phyloP scores from a whole-genome alignment of 192 early-diverging fungal species.

The Podila minutissima region DNA sequence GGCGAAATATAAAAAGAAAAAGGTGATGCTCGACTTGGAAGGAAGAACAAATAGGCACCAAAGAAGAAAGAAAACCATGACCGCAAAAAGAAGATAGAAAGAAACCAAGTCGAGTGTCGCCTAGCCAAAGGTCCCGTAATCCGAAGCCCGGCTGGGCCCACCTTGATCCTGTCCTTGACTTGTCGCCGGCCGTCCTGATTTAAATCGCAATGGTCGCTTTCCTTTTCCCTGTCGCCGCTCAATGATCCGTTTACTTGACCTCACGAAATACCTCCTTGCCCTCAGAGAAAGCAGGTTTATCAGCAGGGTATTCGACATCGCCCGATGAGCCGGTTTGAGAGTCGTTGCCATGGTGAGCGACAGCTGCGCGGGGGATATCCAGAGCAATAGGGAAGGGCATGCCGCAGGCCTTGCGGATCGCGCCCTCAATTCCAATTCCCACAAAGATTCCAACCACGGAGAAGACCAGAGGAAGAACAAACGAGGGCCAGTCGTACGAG shows the following conservation, averaged over 20 bases:
- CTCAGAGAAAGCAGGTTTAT: conserved; percentile 7
- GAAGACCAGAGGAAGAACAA: conserved; percentile 40
- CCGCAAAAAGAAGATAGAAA: neutral
- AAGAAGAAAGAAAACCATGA: conserved; percentile 2
- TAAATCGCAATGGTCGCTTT: conserved; percentile 7
- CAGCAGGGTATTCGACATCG: conserved; percentile 17
- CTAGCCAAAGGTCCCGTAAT: conserved; percentile 19
- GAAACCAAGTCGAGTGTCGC: conserved; percentile 27
- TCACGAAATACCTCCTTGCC: conserved; percentile 15
- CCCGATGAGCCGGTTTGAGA: conserved; percentile 8
- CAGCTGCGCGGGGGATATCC: conserved; percentile 9
- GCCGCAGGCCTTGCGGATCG: conserved; percentile 35
- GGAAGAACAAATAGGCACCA: neutral
- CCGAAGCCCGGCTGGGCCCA: conserved; percentile 2
- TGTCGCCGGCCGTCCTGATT: neutral
- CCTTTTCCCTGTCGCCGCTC: conserved; percentile 7
- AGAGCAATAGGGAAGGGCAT: conserved; percentile 38
- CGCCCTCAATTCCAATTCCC: conserved; percentile 22
- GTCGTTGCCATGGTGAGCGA: neutral
- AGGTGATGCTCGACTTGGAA: neutral
- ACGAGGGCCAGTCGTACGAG: conserved; percentile 51
- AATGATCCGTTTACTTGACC: neutral
- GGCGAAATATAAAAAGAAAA: conserved; percentile 1
- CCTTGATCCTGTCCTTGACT: neutral
- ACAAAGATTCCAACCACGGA: conserved; percentile 43